phyloP scores from a whole-genome alignment of 2,329 filamentous ascomycete species.

The Fusarium marasasianum region DNA sequence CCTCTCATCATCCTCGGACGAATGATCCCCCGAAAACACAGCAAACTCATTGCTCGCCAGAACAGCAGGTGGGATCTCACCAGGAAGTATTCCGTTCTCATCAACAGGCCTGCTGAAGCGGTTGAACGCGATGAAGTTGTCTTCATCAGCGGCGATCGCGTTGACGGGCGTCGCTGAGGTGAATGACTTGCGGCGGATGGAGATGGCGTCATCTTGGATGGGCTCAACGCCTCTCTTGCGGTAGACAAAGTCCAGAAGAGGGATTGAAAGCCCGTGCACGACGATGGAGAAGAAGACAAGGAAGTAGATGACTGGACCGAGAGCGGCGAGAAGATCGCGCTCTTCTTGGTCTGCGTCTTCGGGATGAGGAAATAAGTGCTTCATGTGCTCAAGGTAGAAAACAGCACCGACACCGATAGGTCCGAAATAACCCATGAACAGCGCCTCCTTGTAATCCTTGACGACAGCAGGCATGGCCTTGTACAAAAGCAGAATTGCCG shows the following conservation, averaged over 20 bases:
- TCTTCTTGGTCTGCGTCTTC: conserved; percentile 49
- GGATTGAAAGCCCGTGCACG: conserved; percentile 55
- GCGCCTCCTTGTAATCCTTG: conserved; percentile 64
- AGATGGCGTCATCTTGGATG: conserved; percentile 54
- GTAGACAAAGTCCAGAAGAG: conserved; percentile 37
- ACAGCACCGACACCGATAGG: conserved; percentile 81
- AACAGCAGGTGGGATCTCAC: background rate
- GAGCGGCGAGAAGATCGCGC: conserved; percentile 48
- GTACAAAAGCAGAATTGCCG: conserved; percentile 63
- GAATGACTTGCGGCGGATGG: conserved; percentile 51
- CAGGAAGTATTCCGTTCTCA: background rate
- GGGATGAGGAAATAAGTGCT: conserved; percentile 52
- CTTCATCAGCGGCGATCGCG: conserved; percentile 48
- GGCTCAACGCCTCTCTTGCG: conserved; percentile 48
- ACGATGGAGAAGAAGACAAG: conserved; percentile 47
- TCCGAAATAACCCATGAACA: conserved; percentile 75
- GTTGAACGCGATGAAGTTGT: conserved; percentile 58
- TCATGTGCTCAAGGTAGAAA: conserved; percentile 71
- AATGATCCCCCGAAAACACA: conserved; percentile 13
- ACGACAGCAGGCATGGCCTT: conserved; percentile 63
- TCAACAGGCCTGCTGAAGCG: conserved; percentile 55
- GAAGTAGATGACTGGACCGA: conserved; percentile 54
- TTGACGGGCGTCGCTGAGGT: conserved; percentile 48
- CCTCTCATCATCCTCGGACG: conserved; percentile 2
- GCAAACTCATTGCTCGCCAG: conserved; percentile 19